phyloP scores from a whole-genome alignment of 495 filamentous ascomycete species.

The Penicilliopsis zonata region DNA sequence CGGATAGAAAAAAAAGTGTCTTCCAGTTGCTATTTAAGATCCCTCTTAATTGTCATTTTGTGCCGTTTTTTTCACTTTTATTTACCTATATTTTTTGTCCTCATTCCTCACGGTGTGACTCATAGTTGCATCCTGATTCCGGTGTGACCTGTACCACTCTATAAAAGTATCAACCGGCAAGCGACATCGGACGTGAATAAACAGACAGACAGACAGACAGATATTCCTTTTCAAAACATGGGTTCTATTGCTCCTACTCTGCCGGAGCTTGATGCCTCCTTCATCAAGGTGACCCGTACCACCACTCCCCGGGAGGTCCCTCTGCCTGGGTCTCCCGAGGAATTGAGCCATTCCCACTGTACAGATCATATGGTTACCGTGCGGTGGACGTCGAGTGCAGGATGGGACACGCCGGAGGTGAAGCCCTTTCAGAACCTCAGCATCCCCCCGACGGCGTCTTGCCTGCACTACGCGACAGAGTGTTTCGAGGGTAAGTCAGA shows the following conservation, averaged over 20 bases:
- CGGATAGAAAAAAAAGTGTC: neutral
- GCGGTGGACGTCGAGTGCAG: slow-evolving; percentile 50
- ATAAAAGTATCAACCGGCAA: no score
- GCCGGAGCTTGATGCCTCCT: slow-evolving; percentile 57
- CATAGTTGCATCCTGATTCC: no score
- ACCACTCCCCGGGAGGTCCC: slow-evolving; percentile 58
- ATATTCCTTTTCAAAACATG: no score
- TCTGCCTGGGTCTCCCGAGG: slow-evolving; percentile 39
- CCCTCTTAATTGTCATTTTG: no score
- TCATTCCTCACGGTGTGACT: no score
- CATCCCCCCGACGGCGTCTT: slow-evolving; percentile 75
- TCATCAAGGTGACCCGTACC: slow-evolving; percentile 55
- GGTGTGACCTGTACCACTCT: no score
- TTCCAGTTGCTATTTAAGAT: no score
- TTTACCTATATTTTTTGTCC: no score
- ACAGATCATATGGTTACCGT: slow-evolving; percentile 87
- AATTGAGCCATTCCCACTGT: slow-evolving; percentile 44
- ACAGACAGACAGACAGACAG: slow-evolving; percentile 2
- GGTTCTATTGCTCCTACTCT: slow-evolving; percentile 20
- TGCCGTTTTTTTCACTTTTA: no score
- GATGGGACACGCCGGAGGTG: slow-evolving; percentile 71
- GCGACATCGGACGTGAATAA: no score
- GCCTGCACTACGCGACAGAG: slow-evolving; percentile 82
- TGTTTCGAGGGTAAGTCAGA: no score
- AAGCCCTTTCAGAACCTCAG: slow-evolving; percentile 69